Evolutionary conservation across 2,329 filamentous ascomycete genomes (phyloP).

Genomic region (Colletotrichum eremochloae): DNA sequence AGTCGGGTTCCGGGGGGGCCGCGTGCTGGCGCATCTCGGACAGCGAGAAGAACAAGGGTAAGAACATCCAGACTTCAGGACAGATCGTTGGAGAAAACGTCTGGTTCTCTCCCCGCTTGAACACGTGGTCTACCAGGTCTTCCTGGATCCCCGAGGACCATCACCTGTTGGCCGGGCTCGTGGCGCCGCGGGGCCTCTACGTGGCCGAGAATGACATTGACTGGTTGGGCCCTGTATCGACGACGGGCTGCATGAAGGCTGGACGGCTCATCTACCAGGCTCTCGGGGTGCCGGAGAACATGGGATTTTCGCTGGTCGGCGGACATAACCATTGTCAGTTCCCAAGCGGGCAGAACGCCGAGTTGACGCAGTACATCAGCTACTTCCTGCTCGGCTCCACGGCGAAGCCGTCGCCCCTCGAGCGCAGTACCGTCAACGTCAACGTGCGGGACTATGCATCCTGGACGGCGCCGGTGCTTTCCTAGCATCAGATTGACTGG

Average conservation of each 20-base stretch:
- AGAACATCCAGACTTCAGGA: constrained; percentile 71
- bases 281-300: constrained; percentile 64
- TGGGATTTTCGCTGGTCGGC: constrained; percentile 69
- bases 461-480: constrained; percentile 23
- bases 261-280: constrained; percentile 67
- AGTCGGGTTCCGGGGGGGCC: constrained; percentile 72
- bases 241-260: constrained; percentile 70
- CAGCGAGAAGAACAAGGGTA: constrained; percentile 62
- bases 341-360: constrained; percentile 63
- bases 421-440: constrained; percentile 34
- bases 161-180: constrained; percentile 68
- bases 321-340: constrained; percentile 69
- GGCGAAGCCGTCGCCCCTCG: constrained; percentile 18
- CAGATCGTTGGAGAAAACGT: constrained; percentile 73
- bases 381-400: constrained; percentile 58
- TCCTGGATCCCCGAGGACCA: constrained; percentile 67
- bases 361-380: constrained; percentile 67
- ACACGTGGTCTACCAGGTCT: constrained; percentile 63
- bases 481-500: neutral
- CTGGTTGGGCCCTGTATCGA: constrained; percentile 70
- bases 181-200: constrained; percentile 67
- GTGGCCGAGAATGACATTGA: constrained; percentile 71
- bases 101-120: constrained; percentile 71
- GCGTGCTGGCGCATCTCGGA: constrained; percentile 72
- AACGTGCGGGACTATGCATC: constrained; percentile 28